Evolutionary conservation across 208 protist genomes (phyloP).

Genomic region (Cochliopodium minus): DNA sequence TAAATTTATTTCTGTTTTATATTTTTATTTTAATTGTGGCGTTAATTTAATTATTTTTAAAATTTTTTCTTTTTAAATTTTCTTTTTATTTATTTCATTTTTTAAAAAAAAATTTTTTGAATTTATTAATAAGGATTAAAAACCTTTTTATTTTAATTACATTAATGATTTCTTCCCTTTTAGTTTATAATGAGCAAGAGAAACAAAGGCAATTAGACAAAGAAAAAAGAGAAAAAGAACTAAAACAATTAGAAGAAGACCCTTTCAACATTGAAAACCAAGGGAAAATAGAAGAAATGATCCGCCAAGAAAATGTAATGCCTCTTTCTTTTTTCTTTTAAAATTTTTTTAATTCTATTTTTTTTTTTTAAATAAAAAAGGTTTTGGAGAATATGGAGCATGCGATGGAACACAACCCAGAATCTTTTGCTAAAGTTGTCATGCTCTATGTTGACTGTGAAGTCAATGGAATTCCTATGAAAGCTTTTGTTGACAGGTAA

Average conservation of each 20-base stretch:
- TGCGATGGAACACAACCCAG: conserved; percentile 76
- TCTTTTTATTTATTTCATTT: not conserved
- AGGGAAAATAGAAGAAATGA: conserved; percentile 4
- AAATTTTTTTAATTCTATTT: too few species aligned
- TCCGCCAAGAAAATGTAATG: too few species aligned
- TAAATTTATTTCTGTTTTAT: too few species aligned
- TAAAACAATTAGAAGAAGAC: not conserved
- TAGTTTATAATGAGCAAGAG: not conserved
- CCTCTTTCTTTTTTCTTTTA: too few species aligned
- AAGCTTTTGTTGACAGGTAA: conserved; percentile 84
- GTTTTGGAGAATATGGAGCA: conserved; percentile 60
- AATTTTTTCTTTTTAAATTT: too few species aligned
- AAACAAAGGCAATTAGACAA: not conserved
- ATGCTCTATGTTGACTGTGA: conserved; percentile 74
- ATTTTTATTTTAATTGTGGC: too few species aligned
- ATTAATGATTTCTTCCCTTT: too few species aligned
- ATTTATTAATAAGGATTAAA: too few species aligned
- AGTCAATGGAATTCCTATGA: conserved; percentile 64
- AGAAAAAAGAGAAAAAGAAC: not conserved
- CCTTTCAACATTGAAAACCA: conserved; percentile 5
- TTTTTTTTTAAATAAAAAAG: conserved; percentile 49
- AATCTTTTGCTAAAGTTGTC: conserved; percentile 54
- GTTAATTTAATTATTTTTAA: too few species aligned
- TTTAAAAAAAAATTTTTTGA: not conserved
- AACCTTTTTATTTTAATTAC: too few species aligned